phyloP scores from a whole-genome alignment of 768 basidiomycete species.

The Boletus tomentosulus region DNA sequence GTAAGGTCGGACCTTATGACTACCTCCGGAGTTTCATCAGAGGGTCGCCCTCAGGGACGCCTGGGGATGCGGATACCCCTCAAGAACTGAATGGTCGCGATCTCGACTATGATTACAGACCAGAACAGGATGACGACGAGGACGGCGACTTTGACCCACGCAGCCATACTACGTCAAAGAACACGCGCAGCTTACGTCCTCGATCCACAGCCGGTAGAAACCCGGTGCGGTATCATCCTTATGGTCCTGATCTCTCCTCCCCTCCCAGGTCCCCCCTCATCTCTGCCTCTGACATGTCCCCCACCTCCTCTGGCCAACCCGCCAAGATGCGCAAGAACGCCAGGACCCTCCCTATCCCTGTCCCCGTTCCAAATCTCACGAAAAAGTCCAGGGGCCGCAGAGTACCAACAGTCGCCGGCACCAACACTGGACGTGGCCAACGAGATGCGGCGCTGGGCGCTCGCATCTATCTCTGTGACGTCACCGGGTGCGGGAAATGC shows the following conservation, averaged over 20 bases:
- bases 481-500: constrained; percentile 81
- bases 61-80: constrained; percentile 21
- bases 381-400: constrained; percentile 68
- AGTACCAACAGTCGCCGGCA: constrained; percentile 49
- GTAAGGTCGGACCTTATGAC: constrained; percentile 24
- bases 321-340: constrained; percentile 32
- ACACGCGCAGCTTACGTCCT: constrained; percentile 35
- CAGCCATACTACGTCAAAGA: constrained; percentile 34
- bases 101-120: constrained; percentile 29
- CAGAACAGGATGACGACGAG: constrained; percentile 29
- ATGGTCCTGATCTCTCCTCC: constrained; percentile 24
- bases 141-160: constrained; percentile 34
- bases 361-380: constrained; percentile 64
- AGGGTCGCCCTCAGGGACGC: constrained; percentile 23
- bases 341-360: constrained; percentile 47
- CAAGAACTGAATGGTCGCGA: constrained; percentile 22
- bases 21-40: constrained; percentile 16
- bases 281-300: constrained; percentile 29
- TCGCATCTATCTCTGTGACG: constrained; percentile 69
- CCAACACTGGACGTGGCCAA: constrained; percentile 27
- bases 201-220: constrained; percentile 32
- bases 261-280: constrained; percentile 31
- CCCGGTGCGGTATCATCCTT: constrained; percentile 32
- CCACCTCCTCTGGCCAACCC: constrained; percentile 20
- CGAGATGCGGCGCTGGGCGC: constrained; percentile 37